Evolutionary conservation across 2,329 filamentous ascomycete genomes (phyloP).

Genomic region (Aspergillus sp.): DNA sequence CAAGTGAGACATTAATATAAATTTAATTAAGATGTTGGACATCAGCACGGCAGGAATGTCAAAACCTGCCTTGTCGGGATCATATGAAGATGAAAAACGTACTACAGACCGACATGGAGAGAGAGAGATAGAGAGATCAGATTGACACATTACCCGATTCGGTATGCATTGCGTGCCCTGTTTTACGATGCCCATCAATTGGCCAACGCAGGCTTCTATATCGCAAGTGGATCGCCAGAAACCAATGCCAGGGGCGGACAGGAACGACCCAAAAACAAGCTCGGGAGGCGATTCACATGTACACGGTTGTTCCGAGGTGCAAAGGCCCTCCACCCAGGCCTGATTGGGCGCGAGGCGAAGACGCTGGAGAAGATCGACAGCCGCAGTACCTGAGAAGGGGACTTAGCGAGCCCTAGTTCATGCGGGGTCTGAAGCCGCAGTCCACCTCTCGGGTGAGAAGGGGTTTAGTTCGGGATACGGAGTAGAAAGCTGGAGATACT

Average conservation of each 20-base stretch:
- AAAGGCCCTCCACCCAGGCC: not conserved
- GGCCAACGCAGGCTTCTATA: not conserved
- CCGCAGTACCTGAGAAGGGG: not conserved
- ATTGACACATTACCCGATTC: not conserved
- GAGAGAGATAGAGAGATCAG: not conserved
- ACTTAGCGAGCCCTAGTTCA: not conserved
- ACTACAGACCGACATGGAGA: not conserved
- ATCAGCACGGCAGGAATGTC: not conserved
- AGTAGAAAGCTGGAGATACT: too few species aligned
- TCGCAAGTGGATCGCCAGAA: not conserved
- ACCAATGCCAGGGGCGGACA: not conserved
- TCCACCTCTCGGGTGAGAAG: too few species aligned
- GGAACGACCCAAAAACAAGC: not conserved
- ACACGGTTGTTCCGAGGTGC: conserved; percentile 6
- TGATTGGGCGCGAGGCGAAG: not conserved
- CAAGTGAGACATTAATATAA: not conserved
- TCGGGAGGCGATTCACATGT: conserved; percentile 17
- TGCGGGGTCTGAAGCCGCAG: not conserved
- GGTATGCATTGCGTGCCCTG: not conserved
- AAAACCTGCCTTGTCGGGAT: not conserved
- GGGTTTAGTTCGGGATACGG: too few species aligned
- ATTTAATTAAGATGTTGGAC: not conserved
- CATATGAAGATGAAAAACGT: not conserved
- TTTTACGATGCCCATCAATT: not conserved
- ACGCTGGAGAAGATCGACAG: conserved; percentile 2